phyloP scores from a whole-genome alignment of 2,329 filamentous ascomycete genomes.

The Pestalotiopsis sp. region DNA sequence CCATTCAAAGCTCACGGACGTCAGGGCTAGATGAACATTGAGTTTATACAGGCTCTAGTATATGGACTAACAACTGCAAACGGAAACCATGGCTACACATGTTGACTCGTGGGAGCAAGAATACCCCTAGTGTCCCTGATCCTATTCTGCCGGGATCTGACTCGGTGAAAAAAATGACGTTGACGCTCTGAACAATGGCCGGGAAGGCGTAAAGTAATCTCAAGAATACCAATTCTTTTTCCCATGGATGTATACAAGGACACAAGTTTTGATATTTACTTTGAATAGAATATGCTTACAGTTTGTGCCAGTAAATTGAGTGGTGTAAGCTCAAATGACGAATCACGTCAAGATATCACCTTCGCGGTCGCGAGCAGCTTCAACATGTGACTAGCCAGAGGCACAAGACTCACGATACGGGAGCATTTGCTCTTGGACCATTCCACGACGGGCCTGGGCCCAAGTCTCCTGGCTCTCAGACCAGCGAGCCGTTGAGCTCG shows the following conservation, averaged over 20 bases:
- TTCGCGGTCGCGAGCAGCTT: background rate
- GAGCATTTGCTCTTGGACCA: background rate
- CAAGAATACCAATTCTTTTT: no score
- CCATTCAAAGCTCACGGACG: background rate
- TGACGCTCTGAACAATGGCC: background rate
- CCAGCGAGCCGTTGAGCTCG: background rate
- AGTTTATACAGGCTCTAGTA: background rate
- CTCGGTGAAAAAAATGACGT: background rate
- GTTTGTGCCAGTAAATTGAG: background rate
- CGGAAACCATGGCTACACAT: background rate
- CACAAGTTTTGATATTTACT: background rate
- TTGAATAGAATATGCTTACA: background rate
- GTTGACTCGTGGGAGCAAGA: background rate
- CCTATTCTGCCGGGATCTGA: background rate
- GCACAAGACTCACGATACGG: background rate
- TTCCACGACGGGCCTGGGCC: background rate
- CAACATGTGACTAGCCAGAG: background rate
- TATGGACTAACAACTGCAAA: background rate
- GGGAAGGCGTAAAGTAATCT: background rate
- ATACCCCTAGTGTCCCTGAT: background rate
- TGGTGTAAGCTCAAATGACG: background rate
- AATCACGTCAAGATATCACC: background rate
- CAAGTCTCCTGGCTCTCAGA: background rate
- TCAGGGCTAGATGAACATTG: background rate
- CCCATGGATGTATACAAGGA: no score